A percentile compares a stretch with the other conserved stretches of the same genome.
Evolutionary conservation across 2,329 filamentous ascomycete genomes (phyloP).

Genomic region (Beauveria bassiana): DNA sequence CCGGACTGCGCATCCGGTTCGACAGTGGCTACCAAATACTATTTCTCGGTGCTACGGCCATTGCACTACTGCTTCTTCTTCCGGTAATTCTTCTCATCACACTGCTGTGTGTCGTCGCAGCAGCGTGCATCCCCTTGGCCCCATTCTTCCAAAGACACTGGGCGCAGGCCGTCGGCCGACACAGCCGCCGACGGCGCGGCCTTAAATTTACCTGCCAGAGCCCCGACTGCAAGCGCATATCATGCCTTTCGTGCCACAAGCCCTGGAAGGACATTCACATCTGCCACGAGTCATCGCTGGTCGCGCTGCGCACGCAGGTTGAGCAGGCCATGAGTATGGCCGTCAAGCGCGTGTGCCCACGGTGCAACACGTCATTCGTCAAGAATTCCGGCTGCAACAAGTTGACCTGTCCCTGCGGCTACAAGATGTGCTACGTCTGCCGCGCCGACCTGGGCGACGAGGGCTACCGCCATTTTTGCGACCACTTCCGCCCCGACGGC

Average conservation of each 20-base stretch:
- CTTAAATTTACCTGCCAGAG: conserved; percentile 72
- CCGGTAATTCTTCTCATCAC: conserved; percentile 41
- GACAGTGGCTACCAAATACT: conserved; percentile 40
- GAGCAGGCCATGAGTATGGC: conserved; percentile 91
- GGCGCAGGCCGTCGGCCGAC: conserved; percentile 53
- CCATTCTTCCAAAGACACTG: conserved; percentile 40
- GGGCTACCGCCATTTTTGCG: conserved; percentile 91
- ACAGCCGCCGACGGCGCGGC: conserved; percentile 63
- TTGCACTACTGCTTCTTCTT: conserved; percentile 49
- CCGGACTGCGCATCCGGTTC: conserved; percentile 48
- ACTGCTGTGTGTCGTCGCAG: conserved; percentile 36
- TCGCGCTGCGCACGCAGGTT: conserved; percentile 78
- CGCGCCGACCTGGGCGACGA: conserved; percentile 65
- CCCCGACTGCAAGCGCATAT: conserved; percentile 57
- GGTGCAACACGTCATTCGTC: conserved; percentile 86
- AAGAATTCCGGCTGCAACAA: conserved; percentile 96
- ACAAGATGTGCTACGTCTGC: conserved; percentile 97
- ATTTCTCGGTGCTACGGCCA: conserved; percentile 45
- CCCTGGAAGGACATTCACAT: conserved; percentile 82
- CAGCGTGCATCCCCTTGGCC: conserved; percentile 34
- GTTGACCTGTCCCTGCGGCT: conserved; percentile 88
- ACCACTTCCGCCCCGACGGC: conserved; percentile 81
- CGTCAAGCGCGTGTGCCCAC: conserved; percentile 89
- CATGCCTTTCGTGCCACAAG: conserved; percentile 76
- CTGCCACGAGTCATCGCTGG: conserved; percentile 76